Conservation (phyloP, 2,329 filamentous ascomycete species). For the Epichloe coenophiala region DNA sequence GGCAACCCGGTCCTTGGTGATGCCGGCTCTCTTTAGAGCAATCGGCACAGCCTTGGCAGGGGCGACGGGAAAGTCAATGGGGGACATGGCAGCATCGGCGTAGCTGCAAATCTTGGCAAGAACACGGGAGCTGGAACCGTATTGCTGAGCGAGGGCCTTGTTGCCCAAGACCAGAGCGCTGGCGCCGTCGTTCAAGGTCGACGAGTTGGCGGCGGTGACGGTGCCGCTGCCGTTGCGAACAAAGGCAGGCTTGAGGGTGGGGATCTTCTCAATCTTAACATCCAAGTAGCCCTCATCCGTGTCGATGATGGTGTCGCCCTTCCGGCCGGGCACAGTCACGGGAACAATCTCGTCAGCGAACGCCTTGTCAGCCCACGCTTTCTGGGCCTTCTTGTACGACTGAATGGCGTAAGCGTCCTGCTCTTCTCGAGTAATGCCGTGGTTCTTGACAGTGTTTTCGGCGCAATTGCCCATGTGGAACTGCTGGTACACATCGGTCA, state of each 20-base stretch:
- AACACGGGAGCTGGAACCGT: constrained; percentile 63
- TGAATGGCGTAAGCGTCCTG: constrained; percentile 86
- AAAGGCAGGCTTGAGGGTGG: constrained; percentile 82
- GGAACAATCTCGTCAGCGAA: constrained; percentile 87
- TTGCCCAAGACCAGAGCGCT: constrained; percentile 78
- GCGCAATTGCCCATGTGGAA: constrained; percentile 98
- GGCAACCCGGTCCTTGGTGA: constrained; percentile 81
- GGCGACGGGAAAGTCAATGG: constrained; percentile 89
- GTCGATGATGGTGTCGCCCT: constrained; percentile 66
- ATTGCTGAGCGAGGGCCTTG: constrained; percentile 67
- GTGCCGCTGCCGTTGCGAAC: constrained; percentile 73
- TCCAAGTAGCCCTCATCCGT: constrained; percentile 85
- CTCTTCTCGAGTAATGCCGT: constrained; percentile 64
- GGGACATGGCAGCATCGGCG: constrained; percentile 78
- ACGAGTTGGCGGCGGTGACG: constrained; percentile 89
- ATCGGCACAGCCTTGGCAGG: constrained; percentile 86
- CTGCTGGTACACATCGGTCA: constrained; percentile 93
- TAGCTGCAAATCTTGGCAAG: constrained; percentile 76
- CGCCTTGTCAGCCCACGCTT: constrained; percentile 68
- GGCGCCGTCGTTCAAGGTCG: constrained; percentile 87
- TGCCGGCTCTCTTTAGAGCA: constrained; percentile 75
- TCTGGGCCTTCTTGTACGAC: constrained; percentile 80
- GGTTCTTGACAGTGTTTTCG: constrained; percentile 85
- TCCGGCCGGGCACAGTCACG: constrained; percentile 71
- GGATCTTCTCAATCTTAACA: constrained; percentile 74